Percentiles rank a stretch among this genome's conserved stretches.
Conservation (phyloP, 1,284 basidiomycete species). For the Marasmius tenuissimus region DNA sequence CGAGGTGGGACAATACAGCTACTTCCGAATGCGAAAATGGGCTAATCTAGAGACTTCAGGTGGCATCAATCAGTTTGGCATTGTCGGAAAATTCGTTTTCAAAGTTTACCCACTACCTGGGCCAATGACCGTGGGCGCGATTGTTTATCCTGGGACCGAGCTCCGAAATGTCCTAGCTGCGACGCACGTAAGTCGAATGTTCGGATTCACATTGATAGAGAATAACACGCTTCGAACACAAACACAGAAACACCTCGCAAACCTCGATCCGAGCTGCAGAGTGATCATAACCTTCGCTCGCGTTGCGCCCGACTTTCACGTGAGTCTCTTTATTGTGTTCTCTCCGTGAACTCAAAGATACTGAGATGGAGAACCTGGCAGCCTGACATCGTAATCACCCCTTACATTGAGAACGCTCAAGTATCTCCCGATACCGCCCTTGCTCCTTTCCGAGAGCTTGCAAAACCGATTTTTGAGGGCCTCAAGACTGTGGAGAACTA, state of each 20-base stretch:
- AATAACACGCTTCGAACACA: background rate
- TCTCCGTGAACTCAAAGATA: too few species aligned
- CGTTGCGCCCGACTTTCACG: background rate
- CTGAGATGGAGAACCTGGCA: too few species aligned
- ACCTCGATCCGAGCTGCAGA: background rate
- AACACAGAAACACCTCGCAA: background rate
- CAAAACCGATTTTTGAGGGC: background rate
- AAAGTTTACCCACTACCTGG: constrained; percentile 24
- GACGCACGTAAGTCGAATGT: constrained; percentile 12
- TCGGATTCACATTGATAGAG: too few species aligned
- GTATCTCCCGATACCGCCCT: background rate
- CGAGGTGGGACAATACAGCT: constrained; percentile 16
- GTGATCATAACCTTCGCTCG: background rate
- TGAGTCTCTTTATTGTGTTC: background rate
- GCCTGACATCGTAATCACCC: background rate
- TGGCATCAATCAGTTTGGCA: constrained; percentile 47
- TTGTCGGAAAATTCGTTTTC: constrained; percentile 43
- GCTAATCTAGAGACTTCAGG: too few species aligned
- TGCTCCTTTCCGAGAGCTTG: background rate
- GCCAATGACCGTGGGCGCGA: constrained; percentile 21
- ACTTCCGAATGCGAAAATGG: too few species aligned
- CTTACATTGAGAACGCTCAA: background rate
- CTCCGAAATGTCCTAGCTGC: constrained; percentile 11
- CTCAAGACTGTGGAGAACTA: background rate
- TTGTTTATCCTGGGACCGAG: constrained; percentile 17